These are phyloP conservation scores for Podospora pseudocomata DNA, from an alignment of 495 filamentous ascomycete species.

Conservation along the genomic window DNA sequence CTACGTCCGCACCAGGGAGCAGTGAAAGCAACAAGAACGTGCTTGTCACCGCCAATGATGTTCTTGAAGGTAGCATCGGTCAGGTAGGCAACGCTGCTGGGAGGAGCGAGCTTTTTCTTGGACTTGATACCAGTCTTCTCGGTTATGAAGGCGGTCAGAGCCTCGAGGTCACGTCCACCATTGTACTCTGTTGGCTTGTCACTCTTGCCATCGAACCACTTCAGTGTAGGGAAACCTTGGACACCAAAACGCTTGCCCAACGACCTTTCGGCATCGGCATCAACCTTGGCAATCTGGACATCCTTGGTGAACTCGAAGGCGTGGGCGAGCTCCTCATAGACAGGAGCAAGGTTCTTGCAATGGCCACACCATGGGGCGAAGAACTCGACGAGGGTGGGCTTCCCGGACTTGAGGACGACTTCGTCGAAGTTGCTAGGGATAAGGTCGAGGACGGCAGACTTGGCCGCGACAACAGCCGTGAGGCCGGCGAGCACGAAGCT, in stretches of 20 bases:
- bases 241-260: conserved; percentile 83
- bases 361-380: conserved; percentile 98
- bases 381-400: conserved; percentile 96
- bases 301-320: conserved; percentile 68
- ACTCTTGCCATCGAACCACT: conserved; percentile 97
- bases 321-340: conserved; percentile 88
- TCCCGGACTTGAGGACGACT: conserved; percentile 83
- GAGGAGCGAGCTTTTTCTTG: conserved; percentile 62
- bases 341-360: conserved; percentile 94
- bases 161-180: conserved; percentile 83
- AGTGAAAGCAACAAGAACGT: conserved; percentile 93
- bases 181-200: conserved; percentile 82
- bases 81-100: conserved; percentile 74
- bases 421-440: conserved; percentile 85
- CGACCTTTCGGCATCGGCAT: conserved; percentile 82
- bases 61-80: conserved; percentile 75
- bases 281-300: conserved; percentile 89
- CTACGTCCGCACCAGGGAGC: conserved; percentile 96
- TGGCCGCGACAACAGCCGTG: conserved; percentile 44
- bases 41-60: conserved; percentile 75
- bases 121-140: conserved; percentile 84
- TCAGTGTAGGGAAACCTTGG: conserved; percentile 93
- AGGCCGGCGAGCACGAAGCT: conserved; percentile 51
- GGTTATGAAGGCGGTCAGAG: conserved; percentile 71
- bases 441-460: conserved; percentile 76